Conservation (phyloP, 75 land plant species). For the Pinus tabuliformis region DNA sequence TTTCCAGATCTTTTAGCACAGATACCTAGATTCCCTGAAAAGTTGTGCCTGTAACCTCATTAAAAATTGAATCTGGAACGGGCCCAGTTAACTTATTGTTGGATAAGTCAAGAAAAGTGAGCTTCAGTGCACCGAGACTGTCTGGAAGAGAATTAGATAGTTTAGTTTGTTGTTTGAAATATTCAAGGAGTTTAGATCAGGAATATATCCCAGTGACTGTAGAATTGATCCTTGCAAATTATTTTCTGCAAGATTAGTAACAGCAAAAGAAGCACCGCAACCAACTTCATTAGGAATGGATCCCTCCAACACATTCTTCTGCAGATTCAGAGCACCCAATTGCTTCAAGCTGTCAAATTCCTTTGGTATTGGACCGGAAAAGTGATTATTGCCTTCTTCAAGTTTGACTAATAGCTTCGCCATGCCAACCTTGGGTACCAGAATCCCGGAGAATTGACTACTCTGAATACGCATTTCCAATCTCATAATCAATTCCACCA, state of each 20-base stretch:
- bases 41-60: conserved; percentile 38
- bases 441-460: no score
- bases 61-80: conserved; percentile 38
- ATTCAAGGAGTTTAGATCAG: conserved; percentile 51
- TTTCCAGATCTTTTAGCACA: conserved; percentile 20
- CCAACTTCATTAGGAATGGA: conserved; percentile 62
- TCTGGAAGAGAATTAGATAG: conserved; percentile 30
- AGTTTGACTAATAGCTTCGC: no score
- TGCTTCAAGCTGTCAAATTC: conserved; percentile 50
- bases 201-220: conserved; percentile 17
- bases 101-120: conserved; percentile 57
- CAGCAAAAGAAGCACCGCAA: conserved; percentile 35
- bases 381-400: conserved; percentile 53
- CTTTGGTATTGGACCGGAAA: conserved; percentile 65
- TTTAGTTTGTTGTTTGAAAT: conserved; percentile 51
- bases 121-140: conserved; percentile 40
- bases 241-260: conserved; percentile 60
- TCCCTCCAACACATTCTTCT: conserved; percentile 50
- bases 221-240: conserved; percentile 47
- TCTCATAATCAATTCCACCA: no score
- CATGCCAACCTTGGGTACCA: no score
- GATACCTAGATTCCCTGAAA: conserved; percentile 55
- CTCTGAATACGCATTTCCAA: no score
- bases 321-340: conserved; percentile 54
- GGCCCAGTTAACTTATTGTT: no score